Conservation (phyloP, 495 filamentous ascomycete species). For the Hypoxylon perforatum region DNA sequence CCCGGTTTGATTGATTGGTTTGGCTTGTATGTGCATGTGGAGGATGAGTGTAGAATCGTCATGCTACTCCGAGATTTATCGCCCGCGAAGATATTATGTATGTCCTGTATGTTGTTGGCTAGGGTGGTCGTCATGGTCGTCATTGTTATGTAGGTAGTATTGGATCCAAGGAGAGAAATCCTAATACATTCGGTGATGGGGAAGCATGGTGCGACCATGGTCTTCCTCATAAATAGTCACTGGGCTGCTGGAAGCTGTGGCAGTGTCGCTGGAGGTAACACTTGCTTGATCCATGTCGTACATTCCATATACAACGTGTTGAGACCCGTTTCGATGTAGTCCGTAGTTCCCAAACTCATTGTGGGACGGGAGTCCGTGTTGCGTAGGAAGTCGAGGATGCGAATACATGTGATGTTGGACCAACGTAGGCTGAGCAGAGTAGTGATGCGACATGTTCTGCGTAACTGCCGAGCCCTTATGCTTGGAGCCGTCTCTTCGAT, state of each 20-base stretch:
- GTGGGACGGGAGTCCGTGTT: conserved; percentile 28
- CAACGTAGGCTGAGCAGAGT: conserved; percentile 36
- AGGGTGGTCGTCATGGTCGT: conserved; percentile 24
- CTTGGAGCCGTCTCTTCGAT: conserved; percentile 65
- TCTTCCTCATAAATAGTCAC: conserved; percentile 58
- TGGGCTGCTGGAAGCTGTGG: conserved; percentile 46
- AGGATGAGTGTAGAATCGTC: background rate
- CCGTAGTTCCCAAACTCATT: conserved; percentile 26
- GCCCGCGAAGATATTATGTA: conserved; percentile 15
- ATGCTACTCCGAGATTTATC: conserved; percentile 1
- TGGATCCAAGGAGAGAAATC: background rate
- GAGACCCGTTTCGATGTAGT: conserved; percentile 31
- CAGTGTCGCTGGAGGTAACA: conserved; percentile 47
- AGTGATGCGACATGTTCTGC: conserved; percentile 19
- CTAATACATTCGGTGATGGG: conserved; percentile 57
- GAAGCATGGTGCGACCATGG: conserved; percentile 50
- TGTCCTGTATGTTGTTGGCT: conserved; percentile 6
- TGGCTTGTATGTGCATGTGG: conserved; percentile 16
- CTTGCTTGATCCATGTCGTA: conserved; percentile 60
- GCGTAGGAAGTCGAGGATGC: conserved; percentile 17
- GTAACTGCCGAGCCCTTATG: conserved; percentile 15
- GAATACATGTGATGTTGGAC: conserved; percentile 45
- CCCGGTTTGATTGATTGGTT: conserved; percentile 21
- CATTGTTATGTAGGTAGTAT: background rate
- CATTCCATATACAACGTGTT: conserved; percentile 53